Percentiles rank a stretch among this genome's conserved stretches.
These are phyloP conservation scores for Cenococcum geophilum DNA, from an alignment of 495 filamentous ascomycete genomes.

Conservation along the genomic window DNA sequence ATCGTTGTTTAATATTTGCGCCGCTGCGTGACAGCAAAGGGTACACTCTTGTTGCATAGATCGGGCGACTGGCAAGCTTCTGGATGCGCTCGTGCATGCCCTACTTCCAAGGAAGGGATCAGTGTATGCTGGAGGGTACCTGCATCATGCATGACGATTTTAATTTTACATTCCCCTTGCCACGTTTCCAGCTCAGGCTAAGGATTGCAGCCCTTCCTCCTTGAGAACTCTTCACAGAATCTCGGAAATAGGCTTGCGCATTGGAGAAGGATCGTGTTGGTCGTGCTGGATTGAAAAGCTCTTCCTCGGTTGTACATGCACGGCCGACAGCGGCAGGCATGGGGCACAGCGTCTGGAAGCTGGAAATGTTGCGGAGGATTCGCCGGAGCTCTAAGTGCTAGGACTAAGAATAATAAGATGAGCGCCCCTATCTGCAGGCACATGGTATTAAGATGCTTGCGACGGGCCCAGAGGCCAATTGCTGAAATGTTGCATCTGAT, in stretches of 20 bases:
- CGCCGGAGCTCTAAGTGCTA: not conserved
- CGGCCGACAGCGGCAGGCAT: not conserved
- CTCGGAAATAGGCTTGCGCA: not conserved
- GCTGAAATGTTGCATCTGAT: not conserved
- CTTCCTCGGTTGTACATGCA: constrained; percentile 23
- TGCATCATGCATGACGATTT: not conserved
- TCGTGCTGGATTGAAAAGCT: not conserved
- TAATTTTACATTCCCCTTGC: not conserved
- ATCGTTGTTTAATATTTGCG: not conserved
- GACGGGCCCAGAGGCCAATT: not conserved
- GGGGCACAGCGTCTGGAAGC: constrained; percentile 1
- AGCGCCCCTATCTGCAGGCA: not conserved
- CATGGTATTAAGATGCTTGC: too few relatives aligned
- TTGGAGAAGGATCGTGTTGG: not conserved
- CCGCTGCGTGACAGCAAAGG: not conserved
- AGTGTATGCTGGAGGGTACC: not conserved
- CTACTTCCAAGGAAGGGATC: not conserved
- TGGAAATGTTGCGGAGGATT: constrained; percentile 3
- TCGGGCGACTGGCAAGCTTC: not conserved
- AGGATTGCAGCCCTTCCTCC: not conserved
- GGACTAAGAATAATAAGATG: not conserved
- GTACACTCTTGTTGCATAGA: not conserved
- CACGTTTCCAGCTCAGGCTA: not conserved
- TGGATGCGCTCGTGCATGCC: too few relatives aligned
- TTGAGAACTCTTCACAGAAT: not conserved